Percentiles rank a stretch among this genome's conserved stretches.
Evolutionary conservation across 306 rosid genomes (phyloP).

Genomic region (Myrica gale): DNA sequence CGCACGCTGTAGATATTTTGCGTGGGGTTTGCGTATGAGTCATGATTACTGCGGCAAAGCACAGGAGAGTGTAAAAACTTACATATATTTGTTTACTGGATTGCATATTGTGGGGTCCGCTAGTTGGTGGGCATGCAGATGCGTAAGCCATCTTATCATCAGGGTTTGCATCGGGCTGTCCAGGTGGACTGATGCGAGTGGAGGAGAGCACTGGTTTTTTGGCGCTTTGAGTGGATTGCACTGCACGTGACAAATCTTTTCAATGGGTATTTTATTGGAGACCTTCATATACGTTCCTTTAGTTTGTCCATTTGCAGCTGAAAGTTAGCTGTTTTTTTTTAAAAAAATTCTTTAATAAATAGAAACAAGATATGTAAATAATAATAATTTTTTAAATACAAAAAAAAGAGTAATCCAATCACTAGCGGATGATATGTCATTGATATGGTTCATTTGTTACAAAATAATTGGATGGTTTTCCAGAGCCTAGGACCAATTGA

Average conservation of each 20-base stretch:
- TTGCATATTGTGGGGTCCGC: constrained; percentile 13
- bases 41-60: not conserved
- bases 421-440: too few relatives aligned
- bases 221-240: constrained; percentile 8
- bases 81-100: not conserved
- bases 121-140: not conserved
- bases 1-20: constrained; percentile 11
- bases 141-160: not conserved
- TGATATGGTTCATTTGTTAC: too few relatives aligned
- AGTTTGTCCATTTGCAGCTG: too few relatives aligned
- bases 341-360: too few relatives aligned
- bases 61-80: not conserved
- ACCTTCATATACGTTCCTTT: too few relatives aligned
- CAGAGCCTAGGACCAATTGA: too few relatives aligned
- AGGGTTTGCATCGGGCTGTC: not conserved
- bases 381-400: too few relatives aligned
- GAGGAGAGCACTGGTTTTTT: not conserved
- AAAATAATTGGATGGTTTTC: too few relatives aligned
- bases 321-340: too few relatives aligned
- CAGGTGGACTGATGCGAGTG: not conserved
- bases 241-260: not conserved
- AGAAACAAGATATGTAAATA: too few relatives aligned
- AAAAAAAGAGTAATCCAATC: too few relatives aligned
- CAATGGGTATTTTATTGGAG: not conserved
- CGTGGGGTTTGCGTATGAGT: not conserved